phyloP scores from a whole-genome alignment of 176 grass and related monocot species.

The Oryza meridionalis region DNA sequence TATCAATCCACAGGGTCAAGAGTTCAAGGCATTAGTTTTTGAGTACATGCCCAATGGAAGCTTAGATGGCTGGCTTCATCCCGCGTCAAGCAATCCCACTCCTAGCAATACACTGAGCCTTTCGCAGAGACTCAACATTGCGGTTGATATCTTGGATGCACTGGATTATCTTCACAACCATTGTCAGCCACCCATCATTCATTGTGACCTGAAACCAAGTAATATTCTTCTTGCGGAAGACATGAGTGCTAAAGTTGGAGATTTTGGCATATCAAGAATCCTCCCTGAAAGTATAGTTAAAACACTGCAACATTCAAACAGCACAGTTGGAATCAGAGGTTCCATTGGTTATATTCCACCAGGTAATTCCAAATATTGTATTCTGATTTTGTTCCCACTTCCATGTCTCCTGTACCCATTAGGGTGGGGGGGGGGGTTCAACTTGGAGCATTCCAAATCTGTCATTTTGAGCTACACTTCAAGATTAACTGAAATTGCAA shows the following conservation, averaged over 20 bases:
- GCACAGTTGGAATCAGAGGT: slow-evolving; percentile 47
- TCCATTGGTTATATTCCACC: slow-evolving; percentile 58
- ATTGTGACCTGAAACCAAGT: slow-evolving; percentile 68
- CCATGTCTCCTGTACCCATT: too few species aligned
- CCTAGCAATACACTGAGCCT: background rate
- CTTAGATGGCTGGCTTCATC: slow-evolving; percentile 46
- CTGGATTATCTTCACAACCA: slow-evolving; percentile 38
- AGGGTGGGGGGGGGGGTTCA: too few species aligned
- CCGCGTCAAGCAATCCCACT: background rate
- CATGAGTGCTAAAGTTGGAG: slow-evolving; percentile 47
- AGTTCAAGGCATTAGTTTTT: slow-evolving; percentile 44
- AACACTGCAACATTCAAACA: background rate
- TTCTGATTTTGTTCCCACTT: background rate
- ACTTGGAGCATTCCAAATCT: background rate
- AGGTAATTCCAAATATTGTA: slow-evolving; percentile 16
- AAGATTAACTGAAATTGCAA: background rate
- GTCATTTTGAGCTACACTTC: background rate
- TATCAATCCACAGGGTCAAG: slow-evolving; percentile 34
- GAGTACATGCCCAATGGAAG: slow-evolving; percentile 40
- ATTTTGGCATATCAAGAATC: slow-evolving; percentile 55
- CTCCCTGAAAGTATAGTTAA: slow-evolving; percentile 17
- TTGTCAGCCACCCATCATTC: slow-evolving; percentile 36
- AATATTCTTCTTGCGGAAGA: slow-evolving; percentile 62
- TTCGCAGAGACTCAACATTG: slow-evolving; percentile 31
- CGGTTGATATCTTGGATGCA: slow-evolving; percentile 33